Conservation (phyloP, 1,284 basidiomycete genomes). For the Uromyces viciae-fabae region DNA sequence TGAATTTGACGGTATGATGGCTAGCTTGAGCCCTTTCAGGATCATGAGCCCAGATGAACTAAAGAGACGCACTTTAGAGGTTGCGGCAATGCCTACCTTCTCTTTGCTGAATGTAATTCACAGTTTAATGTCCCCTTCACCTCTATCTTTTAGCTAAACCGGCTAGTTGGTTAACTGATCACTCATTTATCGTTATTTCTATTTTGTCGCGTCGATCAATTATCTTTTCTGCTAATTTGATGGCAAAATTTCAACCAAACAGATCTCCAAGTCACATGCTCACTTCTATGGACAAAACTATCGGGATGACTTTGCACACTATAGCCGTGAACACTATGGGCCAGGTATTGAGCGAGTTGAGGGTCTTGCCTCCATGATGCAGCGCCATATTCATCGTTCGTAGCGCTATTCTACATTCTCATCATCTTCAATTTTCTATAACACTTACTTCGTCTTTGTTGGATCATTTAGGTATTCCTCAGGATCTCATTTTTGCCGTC, state of each 20-base stretch:
- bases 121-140: background rate
- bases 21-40: constrained; percentile 37
- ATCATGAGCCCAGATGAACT: constrained; percentile 38
- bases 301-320: constrained; percentile 35
- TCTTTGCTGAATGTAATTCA: constrained; percentile 33
- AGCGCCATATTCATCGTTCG: constrained; percentile 34
- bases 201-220: background rate
- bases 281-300: constrained; percentile 41
- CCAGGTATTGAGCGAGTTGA: constrained; percentile 42
- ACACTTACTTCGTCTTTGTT: background rate
- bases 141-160: background rate
- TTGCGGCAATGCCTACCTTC: constrained; percentile 41
- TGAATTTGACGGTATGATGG: constrained; percentile 41
- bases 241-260: background rate
- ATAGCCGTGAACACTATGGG: constrained; percentile 44
- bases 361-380: constrained; percentile 43
- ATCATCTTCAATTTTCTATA: background rate
- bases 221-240: too few species aligned
- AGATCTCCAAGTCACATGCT: constrained; percentile 34
- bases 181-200: too few species aligned
- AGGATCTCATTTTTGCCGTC: constrained; percentile 35
- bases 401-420: background rate
- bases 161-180: too few species aligned
- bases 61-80: constrained; percentile 27
- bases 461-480: constrained; percentile 19